Evolutionary conservation across 352 stramenopile species (phyloP).

Genomic region (Aphanomyces astaci): DNA sequence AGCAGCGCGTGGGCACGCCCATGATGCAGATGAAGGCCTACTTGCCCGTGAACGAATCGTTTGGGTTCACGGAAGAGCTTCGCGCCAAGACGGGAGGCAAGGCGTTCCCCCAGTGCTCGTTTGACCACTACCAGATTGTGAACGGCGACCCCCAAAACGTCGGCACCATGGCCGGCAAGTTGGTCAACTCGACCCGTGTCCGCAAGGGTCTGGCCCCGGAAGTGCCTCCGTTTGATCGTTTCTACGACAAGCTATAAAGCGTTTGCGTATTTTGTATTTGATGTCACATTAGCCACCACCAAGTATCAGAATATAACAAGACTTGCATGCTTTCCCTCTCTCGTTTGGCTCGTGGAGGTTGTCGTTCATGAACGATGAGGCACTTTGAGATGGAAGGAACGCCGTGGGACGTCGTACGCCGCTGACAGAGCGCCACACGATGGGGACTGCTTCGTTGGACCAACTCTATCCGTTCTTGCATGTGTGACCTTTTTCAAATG

Average conservation of each 20-base stretch:
- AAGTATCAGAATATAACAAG: background rate
- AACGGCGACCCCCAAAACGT: conserved; percentile 86
- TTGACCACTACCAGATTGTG: conserved; percentile 98
- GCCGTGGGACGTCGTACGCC: too few species aligned
- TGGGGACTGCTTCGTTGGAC: too few species aligned
- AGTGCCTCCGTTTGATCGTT: conserved; percentile 96
- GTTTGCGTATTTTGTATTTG: conserved; percentile 19
- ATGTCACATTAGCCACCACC: conserved; percentile 21
- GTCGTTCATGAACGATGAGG: background rate
- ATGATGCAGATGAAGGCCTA: conserved; percentile 99
- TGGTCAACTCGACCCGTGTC: conserved; percentile 91
- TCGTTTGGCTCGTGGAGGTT: background rate
- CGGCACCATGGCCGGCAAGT: conserved; percentile 92
- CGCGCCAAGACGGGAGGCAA: conserved; percentile 98
- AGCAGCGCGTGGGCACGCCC: conserved; percentile 96
- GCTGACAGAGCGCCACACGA: too few species aligned
- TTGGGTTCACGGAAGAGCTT: conserved; percentile 98
- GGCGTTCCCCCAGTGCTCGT: conserved; percentile 99
- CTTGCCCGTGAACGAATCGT: conserved; percentile 99
- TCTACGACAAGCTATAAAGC: conserved; percentile 99
- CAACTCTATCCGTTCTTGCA: too few species aligned
- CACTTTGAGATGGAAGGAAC: too few species aligned
- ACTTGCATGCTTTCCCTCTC: background rate
- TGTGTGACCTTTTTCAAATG: too few species aligned
- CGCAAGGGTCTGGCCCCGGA: conserved; percentile 97